Percentiles rank a stretch among this genome's conserved stretches.
Evolutionary conservation across 2,329 filamentous ascomycete genomes (phyloP).

Genomic region (Phoma sp.): DNA sequence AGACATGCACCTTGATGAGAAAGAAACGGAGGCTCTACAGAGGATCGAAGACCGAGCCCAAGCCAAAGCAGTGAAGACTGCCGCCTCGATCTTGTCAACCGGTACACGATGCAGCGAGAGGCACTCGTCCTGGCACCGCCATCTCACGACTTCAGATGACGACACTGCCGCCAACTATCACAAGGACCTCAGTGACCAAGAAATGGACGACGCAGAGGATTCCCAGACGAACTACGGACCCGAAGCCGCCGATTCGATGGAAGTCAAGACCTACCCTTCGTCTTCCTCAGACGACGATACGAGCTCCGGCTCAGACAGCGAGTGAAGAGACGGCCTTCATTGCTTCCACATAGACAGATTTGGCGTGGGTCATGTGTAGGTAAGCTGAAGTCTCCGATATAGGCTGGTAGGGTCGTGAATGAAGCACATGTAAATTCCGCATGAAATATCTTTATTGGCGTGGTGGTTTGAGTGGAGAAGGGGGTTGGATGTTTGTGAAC

Average conservation of each 20-base stretch:
- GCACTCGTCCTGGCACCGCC: background rate
- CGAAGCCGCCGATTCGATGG: background rate
- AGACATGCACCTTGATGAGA: slow-evolving; percentile 26
- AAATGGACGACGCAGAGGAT: background rate
- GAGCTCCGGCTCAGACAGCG: slow-evolving; percentile 22
- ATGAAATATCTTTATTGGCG: too few relatives aligned
- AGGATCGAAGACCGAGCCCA: background rate
- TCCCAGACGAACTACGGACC: background rate
- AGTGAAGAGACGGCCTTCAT: slow-evolving; percentile 1
- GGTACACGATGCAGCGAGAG: background rate
- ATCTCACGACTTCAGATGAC: background rate
- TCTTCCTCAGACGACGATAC: slow-evolving; percentile 3
- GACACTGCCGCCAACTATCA: background rate
- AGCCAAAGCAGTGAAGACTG: background rate
- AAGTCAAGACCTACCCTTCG: background rate
- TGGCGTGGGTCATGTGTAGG: too few relatives aligned
- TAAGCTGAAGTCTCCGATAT: too few relatives aligned
- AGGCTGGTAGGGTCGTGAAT: too few relatives aligned
- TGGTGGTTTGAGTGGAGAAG: too few relatives aligned
- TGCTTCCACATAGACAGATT: too few relatives aligned
- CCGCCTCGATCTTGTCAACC: background rate
- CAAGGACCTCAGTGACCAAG: background rate
- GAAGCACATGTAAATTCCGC: too few relatives aligned
- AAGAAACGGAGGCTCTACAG: slow-evolving; percentile 10
- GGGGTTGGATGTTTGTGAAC: too few relatives aligned